phyloP scores from a whole-genome alignment of 1,139 yeast genomes.

The Blastobotrys ciferrii region DNA sequence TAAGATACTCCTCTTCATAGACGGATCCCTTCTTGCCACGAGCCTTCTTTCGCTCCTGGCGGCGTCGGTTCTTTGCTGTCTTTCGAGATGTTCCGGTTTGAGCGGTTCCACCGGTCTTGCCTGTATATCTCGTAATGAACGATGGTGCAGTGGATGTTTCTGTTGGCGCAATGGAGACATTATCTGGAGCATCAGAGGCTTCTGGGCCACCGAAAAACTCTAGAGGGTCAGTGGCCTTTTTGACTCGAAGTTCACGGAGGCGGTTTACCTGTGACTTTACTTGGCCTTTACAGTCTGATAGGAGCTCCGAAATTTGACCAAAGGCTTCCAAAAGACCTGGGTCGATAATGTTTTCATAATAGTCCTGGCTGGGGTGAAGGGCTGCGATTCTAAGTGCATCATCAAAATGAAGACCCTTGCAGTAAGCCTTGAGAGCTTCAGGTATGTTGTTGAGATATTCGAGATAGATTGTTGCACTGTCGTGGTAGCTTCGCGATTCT shows the following conservation, averaged over 20 bases:
- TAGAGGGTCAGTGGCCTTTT: slow-evolving; percentile 81
- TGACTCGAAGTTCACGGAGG: slow-evolving; percentile 76
- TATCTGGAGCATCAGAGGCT: slow-evolving; percentile 74
- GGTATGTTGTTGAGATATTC: slow-evolving; percentile 59
- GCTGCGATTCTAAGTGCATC: slow-evolving; percentile 70
- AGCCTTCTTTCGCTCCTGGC: slow-evolving; percentile 95
- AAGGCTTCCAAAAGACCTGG: slow-evolving; percentile 82
- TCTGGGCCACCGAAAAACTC: slow-evolving; percentile 56
- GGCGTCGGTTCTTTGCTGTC: slow-evolving; percentile 85
- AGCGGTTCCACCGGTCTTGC: slow-evolving; percentile 93
- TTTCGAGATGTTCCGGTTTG: slow-evolving; percentile 93
- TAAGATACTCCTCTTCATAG: slow-evolving; percentile 93
- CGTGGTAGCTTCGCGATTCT: slow-evolving; percentile 71
- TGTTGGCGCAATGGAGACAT: slow-evolving; percentile 91
- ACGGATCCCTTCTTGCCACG: slow-evolving; percentile 97
- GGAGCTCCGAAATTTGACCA: slow-evolving; percentile 78
- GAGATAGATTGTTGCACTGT: slow-evolving; percentile 78
- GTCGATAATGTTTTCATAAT: slow-evolving; percentile 55
- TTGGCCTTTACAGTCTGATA: slow-evolving; percentile 91
- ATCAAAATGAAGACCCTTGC: slow-evolving; percentile 73
- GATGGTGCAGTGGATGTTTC: slow-evolving; percentile 92
- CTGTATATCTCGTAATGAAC: slow-evolving; percentile 91
- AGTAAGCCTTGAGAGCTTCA: slow-evolving; percentile 63
- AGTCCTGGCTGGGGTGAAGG: slow-evolving; percentile 22
- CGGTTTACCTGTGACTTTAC: slow-evolving; percentile 78